Conservation (phyloP, 2,329 filamentous ascomycete genomes). For the Cladosporium sp. region DNA sequence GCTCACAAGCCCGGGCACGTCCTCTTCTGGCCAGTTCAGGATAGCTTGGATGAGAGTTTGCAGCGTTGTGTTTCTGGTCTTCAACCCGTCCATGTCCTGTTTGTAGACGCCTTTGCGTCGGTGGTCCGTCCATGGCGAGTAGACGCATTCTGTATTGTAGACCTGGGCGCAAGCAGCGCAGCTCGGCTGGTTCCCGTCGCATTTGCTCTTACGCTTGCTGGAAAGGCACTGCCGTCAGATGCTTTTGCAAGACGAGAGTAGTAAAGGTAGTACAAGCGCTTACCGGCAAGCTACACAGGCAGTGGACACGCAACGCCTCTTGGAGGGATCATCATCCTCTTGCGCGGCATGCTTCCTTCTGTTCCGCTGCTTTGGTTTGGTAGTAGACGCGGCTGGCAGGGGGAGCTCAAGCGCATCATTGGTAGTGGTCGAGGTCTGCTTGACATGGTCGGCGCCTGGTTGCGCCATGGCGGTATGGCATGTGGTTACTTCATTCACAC, state of each 20-base stretch:
- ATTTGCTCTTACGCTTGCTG: slow-evolving; percentile 46
- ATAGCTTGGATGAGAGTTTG: slow-evolving; percentile 93
- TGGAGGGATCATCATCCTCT: slow-evolving; percentile 37
- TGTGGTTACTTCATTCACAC: background rate
- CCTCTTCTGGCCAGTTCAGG: slow-evolving; percentile 83
- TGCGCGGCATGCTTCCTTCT: slow-evolving; percentile 21
- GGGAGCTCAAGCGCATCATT: background rate
- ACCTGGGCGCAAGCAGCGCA: slow-evolving; percentile 96
- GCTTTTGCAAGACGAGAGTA: background rate
- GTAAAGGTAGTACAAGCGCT: slow-evolving; percentile 1
- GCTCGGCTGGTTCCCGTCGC: slow-evolving; percentile 84
- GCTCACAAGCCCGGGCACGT: slow-evolving; percentile 74
- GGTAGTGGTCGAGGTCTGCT: background rate
- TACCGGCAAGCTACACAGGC: slow-evolving; percentile 32
- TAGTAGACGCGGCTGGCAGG: background rate
- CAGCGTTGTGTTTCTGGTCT: slow-evolving; percentile 80
- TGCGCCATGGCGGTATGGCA: slow-evolving; percentile 8
- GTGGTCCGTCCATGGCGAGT: slow-evolving; percentile 95
- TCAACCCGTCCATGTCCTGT: slow-evolving; percentile 83
- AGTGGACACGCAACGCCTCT: slow-evolving; percentile 39
- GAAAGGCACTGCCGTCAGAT: background rate
- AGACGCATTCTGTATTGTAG: slow-evolving; percentile 85
- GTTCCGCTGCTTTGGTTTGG: slow-evolving; percentile 22
- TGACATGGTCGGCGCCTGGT: slow-evolving; percentile 1
- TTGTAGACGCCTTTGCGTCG: slow-evolving; percentile 95